phyloP scores from a whole-genome alignment of 202 grass and related monocot genomes.

The Dendrocalamus latiflorus region DNA sequence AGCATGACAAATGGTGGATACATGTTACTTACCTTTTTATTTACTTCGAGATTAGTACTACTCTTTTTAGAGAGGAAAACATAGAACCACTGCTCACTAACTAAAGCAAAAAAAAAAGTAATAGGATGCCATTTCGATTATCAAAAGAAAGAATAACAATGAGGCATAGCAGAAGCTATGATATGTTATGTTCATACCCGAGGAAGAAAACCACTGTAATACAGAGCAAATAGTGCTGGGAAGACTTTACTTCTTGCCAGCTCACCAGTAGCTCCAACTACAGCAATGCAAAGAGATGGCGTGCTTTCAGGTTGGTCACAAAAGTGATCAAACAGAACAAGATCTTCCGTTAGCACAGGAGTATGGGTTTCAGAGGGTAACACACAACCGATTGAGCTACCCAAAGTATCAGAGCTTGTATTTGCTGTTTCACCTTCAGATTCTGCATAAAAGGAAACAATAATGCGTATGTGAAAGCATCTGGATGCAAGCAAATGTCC shows the following conservation, averaged over 20 bases:
- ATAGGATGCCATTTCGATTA: too few species aligned
- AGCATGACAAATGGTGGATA: too few species aligned
- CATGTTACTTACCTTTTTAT: too few species aligned
- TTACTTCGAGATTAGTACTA: too few species aligned
- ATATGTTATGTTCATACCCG: constrained; percentile 44
- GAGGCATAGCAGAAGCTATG: neutral
- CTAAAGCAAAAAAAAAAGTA: neutral
- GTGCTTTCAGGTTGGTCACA: neutral
- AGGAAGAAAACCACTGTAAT: constrained; percentile 87
- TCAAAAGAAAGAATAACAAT: too few species aligned
- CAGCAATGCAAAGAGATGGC: constrained; percentile 82
- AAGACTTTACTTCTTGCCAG: constrained; percentile 86
- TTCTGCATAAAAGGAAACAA: constrained; percentile 30
- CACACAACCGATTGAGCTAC: too few species aligned
- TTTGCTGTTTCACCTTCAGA: constrained; percentile 32
- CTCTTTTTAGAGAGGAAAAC: too few species aligned
- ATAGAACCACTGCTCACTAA: too few species aligned
- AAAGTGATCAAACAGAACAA: constrained; percentile 14
- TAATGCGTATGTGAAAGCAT: neutral
- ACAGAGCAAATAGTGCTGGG: constrained; percentile 84
- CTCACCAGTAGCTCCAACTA: constrained; percentile 88
- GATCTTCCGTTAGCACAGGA: constrained; percentile 12
- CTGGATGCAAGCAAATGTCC: constrained; percentile 4
- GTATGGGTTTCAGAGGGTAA: too few species aligned
- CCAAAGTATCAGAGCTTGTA: constrained; percentile 25